These are phyloP conservation scores for Corymbia maculata DNA, from an alignment of 345 rosid genomes.

Conservation along the genomic window DNA sequence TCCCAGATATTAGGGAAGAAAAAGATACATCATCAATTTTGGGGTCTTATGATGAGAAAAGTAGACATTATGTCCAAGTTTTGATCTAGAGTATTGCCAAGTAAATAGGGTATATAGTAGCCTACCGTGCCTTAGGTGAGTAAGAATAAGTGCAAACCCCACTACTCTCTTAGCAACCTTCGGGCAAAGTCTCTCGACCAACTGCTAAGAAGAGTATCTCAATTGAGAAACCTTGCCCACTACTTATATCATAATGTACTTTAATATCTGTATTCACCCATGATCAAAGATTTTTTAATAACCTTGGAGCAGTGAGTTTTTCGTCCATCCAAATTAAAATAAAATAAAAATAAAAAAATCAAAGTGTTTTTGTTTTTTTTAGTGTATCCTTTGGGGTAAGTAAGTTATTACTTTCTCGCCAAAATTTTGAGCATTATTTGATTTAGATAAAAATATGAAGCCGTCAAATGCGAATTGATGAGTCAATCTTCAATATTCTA, in stretches of 20 bases:
- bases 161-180: no score
- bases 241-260: background rate
- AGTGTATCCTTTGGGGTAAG: background rate
- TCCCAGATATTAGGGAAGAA: no score
- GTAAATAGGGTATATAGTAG: no score
- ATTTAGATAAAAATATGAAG: background rate
- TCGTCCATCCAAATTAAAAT: accelerated
- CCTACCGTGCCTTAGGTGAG: no score
- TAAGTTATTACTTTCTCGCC: background rate
- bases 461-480: background rate
- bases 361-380: background rate
- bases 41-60: no score
- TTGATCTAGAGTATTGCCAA: no score
- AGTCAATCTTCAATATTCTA: background rate
- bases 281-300: background rate
- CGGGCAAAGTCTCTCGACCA: no score
- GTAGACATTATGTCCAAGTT: no score
- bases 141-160: no score
- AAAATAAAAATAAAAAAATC: background rate
- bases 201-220: no score
- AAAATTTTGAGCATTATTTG: background rate
- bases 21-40: no score
- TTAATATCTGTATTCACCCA: background rate
- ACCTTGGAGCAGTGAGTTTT: background rate
- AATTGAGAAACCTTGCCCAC: no score